Evolutionary conservation across 805 yeast species (phyloP), one percentile per base, ranked within the genome.

Genomic region (Priceomyces fermenticarens): DNA sequence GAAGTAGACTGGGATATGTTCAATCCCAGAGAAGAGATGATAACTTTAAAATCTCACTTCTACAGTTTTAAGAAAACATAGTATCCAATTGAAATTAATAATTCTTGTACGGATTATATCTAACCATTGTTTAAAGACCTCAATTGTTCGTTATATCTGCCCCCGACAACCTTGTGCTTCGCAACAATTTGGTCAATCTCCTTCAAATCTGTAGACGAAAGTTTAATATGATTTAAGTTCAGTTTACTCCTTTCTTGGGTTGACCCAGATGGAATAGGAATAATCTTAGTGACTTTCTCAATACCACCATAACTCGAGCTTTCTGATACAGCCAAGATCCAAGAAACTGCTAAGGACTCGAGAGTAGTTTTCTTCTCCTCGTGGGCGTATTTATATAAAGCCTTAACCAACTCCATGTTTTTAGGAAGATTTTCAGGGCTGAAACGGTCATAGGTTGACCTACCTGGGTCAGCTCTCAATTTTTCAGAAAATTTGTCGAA

Each of bases 211-310:
- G 56, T 75, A n/a, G 75, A 80, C 2, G 80, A 57, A 40, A 88
- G 64, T 9, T 62, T 58, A 36, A 76, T 50, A 37, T 58, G 60
- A 15, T 68, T 62, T 47, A 77, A 67, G 63, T 88, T 89, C 56
- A 79, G 85, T 35, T 71, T 68, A 12, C 83, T 78, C 58, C 86
- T 81, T 9, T 60, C 67, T 3, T 65, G 58, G 30, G 81, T 75
- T 5, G 88, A 75, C 3, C 87, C 82, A 40, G 90, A 83, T 14
- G 97, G 96, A 57, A 89, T 85, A 27, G 96, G 95, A 35, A 89
- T 55, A 34, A 87, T 71, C 43, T 64, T 69, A 17, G 89, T 77
- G 40, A 67, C 72, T 38, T 67, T 65, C 17, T 49, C 40, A 29
- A 66, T 48, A 2, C 75, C 78, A 7, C 67, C 59, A 51, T 57